Base-by-base conservation (phyloP, 1,139 yeast genomes). In the Candida labiduridarum region DNA sequence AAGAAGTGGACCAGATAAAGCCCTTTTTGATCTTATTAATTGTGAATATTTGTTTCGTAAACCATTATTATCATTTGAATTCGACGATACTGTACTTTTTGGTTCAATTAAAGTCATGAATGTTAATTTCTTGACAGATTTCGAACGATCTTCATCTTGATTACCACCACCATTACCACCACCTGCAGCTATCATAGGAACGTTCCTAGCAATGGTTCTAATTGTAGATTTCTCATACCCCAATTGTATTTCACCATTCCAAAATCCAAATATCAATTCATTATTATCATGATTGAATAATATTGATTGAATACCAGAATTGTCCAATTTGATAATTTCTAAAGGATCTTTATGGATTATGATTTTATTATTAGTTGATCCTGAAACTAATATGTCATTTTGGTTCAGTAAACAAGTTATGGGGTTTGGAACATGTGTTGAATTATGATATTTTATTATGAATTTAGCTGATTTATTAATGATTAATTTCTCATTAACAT, bases 401-500 rank as follows among this genome's bases (percentile, higher is more conserved):
- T 61, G 61, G 35, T 59, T 59, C 16, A 61, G 65, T 33, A 80
- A 47, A 0, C 79, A 68, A 0, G 82, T 64, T 0, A 83, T 68
- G 1, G 87, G 87, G 58, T 79, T 76, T 0, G 87, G 87, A 2
- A 57, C 58, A 56, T 79, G 83, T 2, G 62, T 59, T 0, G 66
- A 54, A 47, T 65, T 63, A 16, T 60, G 54, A 36, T 67, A 65
- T 0, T 62, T 46, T 2, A 74, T 47, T 1, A 52, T 49, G 2
- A 65, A 50, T 14, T 55, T 56, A 1, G 62, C 57, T 2, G 59
- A 63, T 47, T 57, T 64, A 52, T 66, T 68, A 8, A 68, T 56
- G 5, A 68, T 38, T 3, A 65, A 54, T 40, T 49, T 52, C 27
- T 52, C 58, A 3, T 49, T 52, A 30, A 51, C 58, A 9, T n/a